phyloP scores from a whole-genome alignment of 192 early-diverging fungal genomes.

The Rhizophagus sp. region DNA sequence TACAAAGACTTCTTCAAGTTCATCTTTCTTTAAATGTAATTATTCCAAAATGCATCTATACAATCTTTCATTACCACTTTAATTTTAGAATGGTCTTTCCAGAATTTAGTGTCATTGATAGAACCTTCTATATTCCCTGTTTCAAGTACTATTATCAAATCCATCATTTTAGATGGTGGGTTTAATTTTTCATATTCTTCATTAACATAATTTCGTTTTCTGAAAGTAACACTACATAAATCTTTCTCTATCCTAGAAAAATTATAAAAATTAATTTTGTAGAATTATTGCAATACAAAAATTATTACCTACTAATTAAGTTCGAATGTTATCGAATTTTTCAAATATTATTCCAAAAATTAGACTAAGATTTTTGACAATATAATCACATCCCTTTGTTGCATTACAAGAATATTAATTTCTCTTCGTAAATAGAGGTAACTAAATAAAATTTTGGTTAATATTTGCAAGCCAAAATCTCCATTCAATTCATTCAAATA shows the following conservation, averaged over 20 bases:
- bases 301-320: constrained; percentile 11
- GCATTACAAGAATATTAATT: no score
- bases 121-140: no score
- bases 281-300: no score
- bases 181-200: no score
- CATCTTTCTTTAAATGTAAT: constrained; percentile 25
- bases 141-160: no score
- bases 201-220: no score
- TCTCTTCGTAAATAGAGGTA: constrained; percentile 15
- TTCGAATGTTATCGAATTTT: background rate
- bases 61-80: constrained; percentile 23
- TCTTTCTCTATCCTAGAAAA: no score
- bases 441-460: background rate
- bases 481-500: background rate
- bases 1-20: constrained; percentile 1
- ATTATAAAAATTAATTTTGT: no score
- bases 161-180: no score
- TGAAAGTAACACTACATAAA: no score
- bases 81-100: constrained; percentile 7
- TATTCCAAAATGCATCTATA: constrained; percentile 12
- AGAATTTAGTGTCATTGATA: constrained; percentile 8
- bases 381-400: no score
- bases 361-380: constrained; percentile 9
- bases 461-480: no score
- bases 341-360: background rate